A percentile compares a stretch with the other conserved stretches of the same genome.
phyloP scores from a whole-genome alignment of 2,329 filamentous ascomycete genomes.

The Stenocarpella maydis region DNA sequence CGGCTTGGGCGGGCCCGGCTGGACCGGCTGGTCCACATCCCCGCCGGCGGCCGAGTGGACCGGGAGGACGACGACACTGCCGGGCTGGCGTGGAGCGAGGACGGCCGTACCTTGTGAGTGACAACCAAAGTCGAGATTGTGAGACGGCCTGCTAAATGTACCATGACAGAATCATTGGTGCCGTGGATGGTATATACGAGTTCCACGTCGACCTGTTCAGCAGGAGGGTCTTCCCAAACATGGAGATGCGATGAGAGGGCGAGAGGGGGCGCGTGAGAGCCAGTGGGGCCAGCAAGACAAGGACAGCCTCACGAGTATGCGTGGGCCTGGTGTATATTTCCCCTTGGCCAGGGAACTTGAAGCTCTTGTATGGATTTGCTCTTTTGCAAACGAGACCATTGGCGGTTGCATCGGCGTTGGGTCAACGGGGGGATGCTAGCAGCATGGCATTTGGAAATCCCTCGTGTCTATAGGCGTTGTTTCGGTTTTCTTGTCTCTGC shows the following conservation, averaged over 20 bases:
- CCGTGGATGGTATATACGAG: conserved; percentile 80
- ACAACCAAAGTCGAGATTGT: not conserved
- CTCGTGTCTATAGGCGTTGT: conserved; percentile 20
- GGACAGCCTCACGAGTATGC: not conserved
- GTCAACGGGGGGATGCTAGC: conserved; percentile 19
- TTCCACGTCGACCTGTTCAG: conserved; percentile 70
- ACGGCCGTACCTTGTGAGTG: conserved; percentile 67
- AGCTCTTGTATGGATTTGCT: not conserved
- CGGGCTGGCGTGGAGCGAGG: conserved; percentile 68
- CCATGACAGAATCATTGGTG: conserved; percentile 63
- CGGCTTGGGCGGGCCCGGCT: conserved; percentile 23
- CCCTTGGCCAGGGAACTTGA: not conserved
- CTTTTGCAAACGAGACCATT: conserved; percentile 3
- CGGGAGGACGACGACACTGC: conserved; percentile 64
- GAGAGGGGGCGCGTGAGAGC: not conserved
- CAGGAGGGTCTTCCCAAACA: conserved; percentile 66
- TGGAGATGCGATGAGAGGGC: conserved; percentile 57
- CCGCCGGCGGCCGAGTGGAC: conserved; percentile 36
- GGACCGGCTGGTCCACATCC: conserved; percentile 22
- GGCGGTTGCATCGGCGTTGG: conserved; percentile 17
- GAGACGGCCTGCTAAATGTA: conserved; percentile 36
- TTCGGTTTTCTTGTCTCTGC: not conserved
- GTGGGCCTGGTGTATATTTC: conserved; percentile 1
- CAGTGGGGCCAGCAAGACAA: not conserved
- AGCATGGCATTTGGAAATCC: conserved; percentile 28